Evolutionary conservation across 257 asterid genomes (phyloP).

Genomic region (Penstemon newberryi): DNA sequence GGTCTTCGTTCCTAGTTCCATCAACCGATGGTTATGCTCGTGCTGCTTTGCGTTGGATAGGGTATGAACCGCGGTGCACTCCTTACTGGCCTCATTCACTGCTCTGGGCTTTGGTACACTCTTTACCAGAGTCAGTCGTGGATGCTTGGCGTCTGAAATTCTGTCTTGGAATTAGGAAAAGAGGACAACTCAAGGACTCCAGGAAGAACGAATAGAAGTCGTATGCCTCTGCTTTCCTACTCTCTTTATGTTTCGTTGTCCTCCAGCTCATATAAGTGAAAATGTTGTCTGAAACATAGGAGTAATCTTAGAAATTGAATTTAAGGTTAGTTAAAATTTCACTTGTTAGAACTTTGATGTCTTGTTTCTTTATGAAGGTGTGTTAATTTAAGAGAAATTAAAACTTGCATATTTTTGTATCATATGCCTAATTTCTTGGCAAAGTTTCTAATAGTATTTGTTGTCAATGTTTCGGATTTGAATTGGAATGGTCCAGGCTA

Average conservation of each 20-base stretch:
- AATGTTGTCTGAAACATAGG: not conserved
- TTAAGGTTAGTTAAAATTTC: not conserved
- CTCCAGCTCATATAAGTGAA: not conserved
- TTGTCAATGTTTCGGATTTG: no score
- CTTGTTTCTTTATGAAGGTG: not conserved
- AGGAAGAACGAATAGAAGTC: conserved; percentile 65
- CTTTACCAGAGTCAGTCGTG: conserved; percentile 59
- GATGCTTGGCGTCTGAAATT: conserved; percentile 82
- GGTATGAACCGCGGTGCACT: conserved; percentile 92
- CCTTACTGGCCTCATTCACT: conserved; percentile 97
- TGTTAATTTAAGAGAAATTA: not conserved
- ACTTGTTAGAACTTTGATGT: not conserved
- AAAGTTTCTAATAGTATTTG: not conserved
- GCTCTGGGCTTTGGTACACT: conserved; percentile 61
- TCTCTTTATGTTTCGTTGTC: not conserved
- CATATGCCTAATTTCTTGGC: not conserved
- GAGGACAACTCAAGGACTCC: conserved; percentile 78
- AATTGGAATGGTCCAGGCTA: no score
- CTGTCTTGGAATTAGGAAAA: conserved; percentile 72
- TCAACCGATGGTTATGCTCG: conserved; percentile 86
- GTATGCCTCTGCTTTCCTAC: not conserved
- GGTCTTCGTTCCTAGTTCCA: conserved; percentile 90
- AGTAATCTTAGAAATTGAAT: conserved; percentile 2
- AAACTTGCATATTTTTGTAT: not conserved
- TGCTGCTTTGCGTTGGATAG: conserved; percentile 78